Evolutionary conservation across 139 green algal species (phyloP).

Genomic region (Medakamo hakoo): DNA sequence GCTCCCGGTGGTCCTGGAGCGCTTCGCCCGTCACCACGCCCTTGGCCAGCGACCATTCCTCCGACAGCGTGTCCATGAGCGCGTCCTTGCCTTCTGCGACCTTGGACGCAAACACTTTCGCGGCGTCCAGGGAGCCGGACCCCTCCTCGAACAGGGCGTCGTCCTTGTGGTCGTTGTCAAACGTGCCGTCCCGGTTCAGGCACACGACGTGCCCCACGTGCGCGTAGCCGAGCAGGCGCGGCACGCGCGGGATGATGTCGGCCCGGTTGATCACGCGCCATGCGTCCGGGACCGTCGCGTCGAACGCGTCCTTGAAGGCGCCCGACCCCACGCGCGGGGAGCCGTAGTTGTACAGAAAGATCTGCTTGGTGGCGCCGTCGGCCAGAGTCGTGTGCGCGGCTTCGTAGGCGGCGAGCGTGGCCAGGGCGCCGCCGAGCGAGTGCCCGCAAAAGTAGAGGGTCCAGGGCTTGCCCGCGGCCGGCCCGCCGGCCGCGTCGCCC

Average conservation of each 20-base stretch:
- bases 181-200: constrained; percentile 9
- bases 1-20: constrained; percentile 3
- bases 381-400: constrained; percentile 22
- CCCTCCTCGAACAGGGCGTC: constrained; percentile 4
- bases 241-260: constrained; percentile 47
- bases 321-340: constrained; percentile 57
- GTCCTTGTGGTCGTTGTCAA: constrained; percentile 2
- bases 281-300: constrained; percentile 28
- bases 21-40: constrained; percentile 7
- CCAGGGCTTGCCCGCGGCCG: constrained; percentile 10
- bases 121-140: not conserved
- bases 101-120: not conserved
- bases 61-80: not conserved
- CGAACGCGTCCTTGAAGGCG: constrained; percentile 26
- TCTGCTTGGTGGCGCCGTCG: not conserved
- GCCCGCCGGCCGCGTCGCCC: constrained; percentile 3
- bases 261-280: constrained; percentile 54
- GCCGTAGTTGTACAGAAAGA: constrained; percentile 64
- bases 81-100: not conserved
- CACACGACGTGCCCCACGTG: constrained; percentile 39
- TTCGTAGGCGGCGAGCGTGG: constrained; percentile 64
- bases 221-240: constrained; percentile 50
- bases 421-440: constrained; percentile 66
- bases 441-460: constrained; percentile 52
- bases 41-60: constrained; percentile 1